These are phyloP conservation scores for Cutaneotrichosporon curvatum DNA, from an alignment of 1,284 basidiomycete genomes.

Conservation along the genomic window DNA sequence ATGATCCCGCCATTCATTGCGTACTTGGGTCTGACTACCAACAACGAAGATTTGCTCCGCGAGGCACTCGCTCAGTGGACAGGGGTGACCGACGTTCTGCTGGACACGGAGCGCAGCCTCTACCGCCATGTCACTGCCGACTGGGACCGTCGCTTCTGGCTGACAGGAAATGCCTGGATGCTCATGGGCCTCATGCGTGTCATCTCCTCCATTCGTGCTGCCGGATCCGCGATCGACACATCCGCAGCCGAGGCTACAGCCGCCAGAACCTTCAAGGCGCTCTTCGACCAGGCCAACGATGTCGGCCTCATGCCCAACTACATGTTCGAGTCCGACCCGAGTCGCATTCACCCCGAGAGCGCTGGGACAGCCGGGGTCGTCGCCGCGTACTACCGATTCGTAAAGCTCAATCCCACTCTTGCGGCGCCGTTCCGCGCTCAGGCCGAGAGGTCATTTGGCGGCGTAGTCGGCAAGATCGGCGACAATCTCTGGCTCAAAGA, in stretches of 20 bases:
- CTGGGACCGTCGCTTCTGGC: conserved; percentile 53
- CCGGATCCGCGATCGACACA: conserved; percentile 5
- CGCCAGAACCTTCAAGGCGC: conserved; percentile 38
- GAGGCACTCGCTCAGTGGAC: conserved; percentile 53
- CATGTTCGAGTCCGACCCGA: conserved; percentile 16
- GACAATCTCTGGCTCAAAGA: conserved; percentile 21
- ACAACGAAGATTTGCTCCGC: conserved; percentile 48
- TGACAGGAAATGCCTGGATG: conserved; percentile 48
- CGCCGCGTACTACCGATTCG: conserved; percentile 35
- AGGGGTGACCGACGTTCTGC: conserved; percentile 47
- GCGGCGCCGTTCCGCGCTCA: conserved; percentile 6
- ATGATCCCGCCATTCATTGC: conserved; percentile 60
- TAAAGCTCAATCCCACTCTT: conserved; percentile 10
- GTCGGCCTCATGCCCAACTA: conserved; percentile 28
- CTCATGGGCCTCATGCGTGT: conserved; percentile 22
- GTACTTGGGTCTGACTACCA: conserved; percentile 50
- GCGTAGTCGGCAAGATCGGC: conserved; percentile 24
- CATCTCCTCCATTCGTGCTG: conserved; percentile 17
- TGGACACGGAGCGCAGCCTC: conserved; percentile 38
- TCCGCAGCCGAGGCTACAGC: conserved; percentile 52
- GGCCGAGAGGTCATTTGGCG: conserved; percentile 26
- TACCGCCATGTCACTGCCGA: conserved; percentile 51
- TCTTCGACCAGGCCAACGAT: conserved; percentile 47
- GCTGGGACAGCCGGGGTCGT: conserved; percentile 30
- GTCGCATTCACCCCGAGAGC: conserved; percentile 19